Base-by-base conservation (phyloP, 176 grass and related monocot genomes). In the Aegilops speltoides region DNA sequence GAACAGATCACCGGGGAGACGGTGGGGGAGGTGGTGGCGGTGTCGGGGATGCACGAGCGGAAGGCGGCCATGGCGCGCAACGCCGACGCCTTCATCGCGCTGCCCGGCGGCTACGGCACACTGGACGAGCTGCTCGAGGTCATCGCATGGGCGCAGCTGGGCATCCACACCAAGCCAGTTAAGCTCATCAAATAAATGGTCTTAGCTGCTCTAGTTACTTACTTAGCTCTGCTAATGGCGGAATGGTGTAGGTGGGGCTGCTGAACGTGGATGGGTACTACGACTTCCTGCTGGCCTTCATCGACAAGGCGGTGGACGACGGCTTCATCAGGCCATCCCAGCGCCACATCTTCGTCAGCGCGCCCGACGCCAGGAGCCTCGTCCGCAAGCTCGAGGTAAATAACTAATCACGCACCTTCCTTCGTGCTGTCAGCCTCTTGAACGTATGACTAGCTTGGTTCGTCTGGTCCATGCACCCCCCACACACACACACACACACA, bases 201-300 rank as follows among this genome's bases (percentile, higher is more conserved):
- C 9, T 7, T 40, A 7, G 38, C 38, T 40, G 38, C 38, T 40
- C 38, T 10, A 40, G 38, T 40, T 40, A 46, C 10, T 40, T 38
- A 8, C 7, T 8, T 40, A 40, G 38, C 38, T 23, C 14, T 2
- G 22, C 12, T 65, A 4, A 77, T 77, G 64, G 64, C 14, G 16
- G 4, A n/a, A 5, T 25, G 5, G 19, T 67, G 32, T 75, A 97
- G 95, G 95, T 98, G 50, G 97, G 97, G 8, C 31, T 98, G 50
- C 92, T 98, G 20, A 98, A 98, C 88, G 94, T 98, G 52, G 97
- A 98, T 62, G 97, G 97, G 2, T 98, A 94, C 92, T 98, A 98
- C 82, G 80, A 98, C 79, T 93, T 92, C 8, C 90, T 98, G 0
- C 84, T 98, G 59, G 94, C 94, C 6, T 98, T 98, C 88, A 91